Evolutionary conservation across 768 basidiomycete species (phyloP).

Genomic region (Tricholoma hemisulphureum): DNA sequence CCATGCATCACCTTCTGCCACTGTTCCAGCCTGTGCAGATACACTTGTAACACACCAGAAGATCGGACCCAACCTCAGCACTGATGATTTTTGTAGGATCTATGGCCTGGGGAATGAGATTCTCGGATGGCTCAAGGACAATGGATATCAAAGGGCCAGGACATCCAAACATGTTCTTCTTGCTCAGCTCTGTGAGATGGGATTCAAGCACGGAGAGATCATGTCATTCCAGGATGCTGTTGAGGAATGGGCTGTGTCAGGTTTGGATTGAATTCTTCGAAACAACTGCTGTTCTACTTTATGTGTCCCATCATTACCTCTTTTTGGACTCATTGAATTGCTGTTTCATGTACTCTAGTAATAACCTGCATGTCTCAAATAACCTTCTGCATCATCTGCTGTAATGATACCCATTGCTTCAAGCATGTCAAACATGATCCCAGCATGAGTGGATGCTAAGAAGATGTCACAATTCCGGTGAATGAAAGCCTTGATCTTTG

Average conservation of each 20-base stretch:
- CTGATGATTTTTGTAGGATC: background rate
- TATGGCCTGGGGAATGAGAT: background rate
- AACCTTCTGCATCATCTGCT: constrained; percentile 25
- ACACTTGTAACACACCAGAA: background rate
- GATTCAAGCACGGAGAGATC: background rate
- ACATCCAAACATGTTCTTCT: background rate
- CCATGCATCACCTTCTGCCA: background rate
- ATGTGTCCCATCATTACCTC: too few species aligned
- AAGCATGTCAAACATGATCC: constrained; percentile 26
- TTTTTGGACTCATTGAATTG: too few species aligned
- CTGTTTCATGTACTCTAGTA: constrained; percentile 10
- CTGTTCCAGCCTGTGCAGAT: background rate
- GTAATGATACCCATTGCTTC: constrained; percentile 28
- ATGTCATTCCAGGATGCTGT: background rate
- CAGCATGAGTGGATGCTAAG: constrained; percentile 3
- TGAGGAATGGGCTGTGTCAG: background rate
- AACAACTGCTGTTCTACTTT: too few species aligned
- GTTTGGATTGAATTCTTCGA: too few species aligned
- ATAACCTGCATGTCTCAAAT: constrained; percentile 33
- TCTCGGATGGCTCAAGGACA: background rate
- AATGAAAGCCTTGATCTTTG: constrained; percentile 39
- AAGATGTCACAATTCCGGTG: constrained; percentile 16
- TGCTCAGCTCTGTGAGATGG: background rate
- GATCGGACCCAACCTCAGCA: background rate
- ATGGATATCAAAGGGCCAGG: background rate